Percentiles rank a stretch among this genome's conserved stretches.
phyloP scores from a whole-genome alignment of 1,284 basidiomycete species.

The Thelephora terrestris region DNA sequence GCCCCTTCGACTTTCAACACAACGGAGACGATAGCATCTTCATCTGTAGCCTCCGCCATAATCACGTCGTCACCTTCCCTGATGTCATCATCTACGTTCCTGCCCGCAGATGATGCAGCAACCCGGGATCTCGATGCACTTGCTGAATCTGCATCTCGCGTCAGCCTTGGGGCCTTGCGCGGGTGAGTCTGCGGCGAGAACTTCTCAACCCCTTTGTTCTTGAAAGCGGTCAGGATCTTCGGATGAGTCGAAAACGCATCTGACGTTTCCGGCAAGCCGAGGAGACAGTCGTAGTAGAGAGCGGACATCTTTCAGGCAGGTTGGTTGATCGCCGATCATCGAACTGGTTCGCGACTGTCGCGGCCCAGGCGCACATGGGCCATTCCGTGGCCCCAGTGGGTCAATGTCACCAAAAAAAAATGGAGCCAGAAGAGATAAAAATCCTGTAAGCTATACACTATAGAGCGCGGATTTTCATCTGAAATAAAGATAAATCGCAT shows the following conservation, averaged over 20 bases:
- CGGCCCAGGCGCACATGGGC: too few species aligned
- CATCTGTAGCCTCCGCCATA: constrained; percentile 14
- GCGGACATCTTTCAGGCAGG: background rate
- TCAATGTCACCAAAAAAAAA: too few species aligned
- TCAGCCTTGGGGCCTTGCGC: constrained; percentile 56
- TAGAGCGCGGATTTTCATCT: too few species aligned
- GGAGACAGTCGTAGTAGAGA: constrained; percentile 18
- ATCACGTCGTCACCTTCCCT: constrained; percentile 4
- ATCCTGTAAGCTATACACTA: too few species aligned
- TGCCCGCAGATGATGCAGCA: background rate
- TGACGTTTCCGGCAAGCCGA: constrained; percentile 45
- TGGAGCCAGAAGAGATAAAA: too few species aligned
- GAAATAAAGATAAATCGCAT: too few species aligned
- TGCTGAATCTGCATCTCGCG: constrained; percentile 53
- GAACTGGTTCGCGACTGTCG: too few species aligned
- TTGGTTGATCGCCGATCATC: too few species aligned
- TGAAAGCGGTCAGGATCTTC: constrained; percentile 5
- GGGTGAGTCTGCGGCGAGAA: constrained; percentile 44
- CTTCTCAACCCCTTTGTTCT: constrained; percentile 22
- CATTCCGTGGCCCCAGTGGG: too few species aligned
- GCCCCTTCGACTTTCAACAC: constrained; percentile 35
- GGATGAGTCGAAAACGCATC: constrained; percentile 34
- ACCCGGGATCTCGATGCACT: constrained; percentile 37
- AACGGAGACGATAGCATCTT: constrained; percentile 25
- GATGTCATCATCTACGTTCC: constrained; percentile 1